Percentiles rank a stretch among this genome's conserved stretches.
Conservation (phyloP, 345 rosid species). For the Cardamine chenopodiifolia region DNA sequence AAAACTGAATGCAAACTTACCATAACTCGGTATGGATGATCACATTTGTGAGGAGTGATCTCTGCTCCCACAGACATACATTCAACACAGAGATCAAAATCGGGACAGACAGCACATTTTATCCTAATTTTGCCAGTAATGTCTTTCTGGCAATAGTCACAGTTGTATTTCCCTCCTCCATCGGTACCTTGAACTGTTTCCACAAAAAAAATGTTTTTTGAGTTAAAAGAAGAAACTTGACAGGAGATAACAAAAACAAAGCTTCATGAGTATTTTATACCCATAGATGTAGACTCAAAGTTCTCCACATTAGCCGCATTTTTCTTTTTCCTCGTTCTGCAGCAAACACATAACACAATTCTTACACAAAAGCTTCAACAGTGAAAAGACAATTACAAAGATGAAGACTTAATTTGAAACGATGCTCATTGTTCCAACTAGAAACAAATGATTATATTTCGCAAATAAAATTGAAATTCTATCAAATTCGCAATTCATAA, state of each 20-base stretch:
- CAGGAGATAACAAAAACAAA: neutral
- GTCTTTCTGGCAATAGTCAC: constrained; percentile 97
- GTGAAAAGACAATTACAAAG: constrained; percentile 4
- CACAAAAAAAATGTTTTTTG: neutral
- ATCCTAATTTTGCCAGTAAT: constrained; percentile 87
- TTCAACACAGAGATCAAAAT: constrained; percentile 94
- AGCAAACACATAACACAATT: constrained; percentile 13
- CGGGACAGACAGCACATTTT: constrained; percentile 92
- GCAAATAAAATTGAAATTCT: neutral
- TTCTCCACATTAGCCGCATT: constrained; percentile 75
- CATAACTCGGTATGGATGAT: constrained; percentile 93
- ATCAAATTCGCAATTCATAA: neutral
- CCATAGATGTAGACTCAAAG: constrained; percentile 69
- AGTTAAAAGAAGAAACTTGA: constrained; percentile 7
- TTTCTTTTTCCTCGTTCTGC: constrained; percentile 93
- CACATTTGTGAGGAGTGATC: constrained; percentile 83
- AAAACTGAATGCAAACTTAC: constrained; percentile 49
- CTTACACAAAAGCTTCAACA: constrained; percentile 4
- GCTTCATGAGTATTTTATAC: constrained; percentile 40
- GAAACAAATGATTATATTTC: neutral
- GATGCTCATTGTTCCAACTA: constrained; percentile 1
- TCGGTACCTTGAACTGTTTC: constrained; percentile 68
- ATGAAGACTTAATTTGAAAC: constrained; percentile 25
- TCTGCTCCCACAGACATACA: constrained; percentile 97
- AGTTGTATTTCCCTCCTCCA: constrained; percentile 93